Evolutionary conservation across 2,329 filamentous ascomycete species (phyloP).

Genomic region (Cercospora janseana): DNA sequence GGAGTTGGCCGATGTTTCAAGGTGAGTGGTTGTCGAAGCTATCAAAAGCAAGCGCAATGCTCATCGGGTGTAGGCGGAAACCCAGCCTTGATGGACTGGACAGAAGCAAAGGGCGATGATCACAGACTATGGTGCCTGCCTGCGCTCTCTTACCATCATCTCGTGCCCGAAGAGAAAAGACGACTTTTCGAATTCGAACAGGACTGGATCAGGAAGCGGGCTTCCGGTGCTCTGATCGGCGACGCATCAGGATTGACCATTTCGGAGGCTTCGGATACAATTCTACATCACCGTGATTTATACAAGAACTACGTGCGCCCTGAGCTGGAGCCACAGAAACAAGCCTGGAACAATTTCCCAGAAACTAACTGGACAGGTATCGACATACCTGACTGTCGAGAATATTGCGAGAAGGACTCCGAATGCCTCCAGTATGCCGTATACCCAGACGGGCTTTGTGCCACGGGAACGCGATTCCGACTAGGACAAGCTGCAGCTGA

Average conservation of each 20-base stretch:
- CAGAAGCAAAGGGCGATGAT: constrained; percentile 23
- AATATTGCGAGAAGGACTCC: constrained; percentile 23
- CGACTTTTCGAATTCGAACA: constrained; percentile 36
- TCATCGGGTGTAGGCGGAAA: constrained; percentile 23
- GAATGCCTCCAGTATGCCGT: constrained; percentile 33
- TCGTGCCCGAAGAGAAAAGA: constrained; percentile 29
- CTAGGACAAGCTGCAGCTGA: constrained; percentile 23
- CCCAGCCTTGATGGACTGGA: constrained; percentile 41
- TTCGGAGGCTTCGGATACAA: constrained; percentile 16
- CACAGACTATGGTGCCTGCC: constrained; percentile 45
- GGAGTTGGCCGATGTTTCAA: constrained; percentile 46
- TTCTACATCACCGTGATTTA: constrained; percentile 34
- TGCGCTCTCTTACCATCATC: constrained; percentile 40
- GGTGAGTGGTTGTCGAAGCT: constrained; percentile 35
- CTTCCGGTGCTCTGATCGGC: too few species aligned
- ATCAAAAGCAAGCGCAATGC: background rate
- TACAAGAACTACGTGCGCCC: constrained; percentile 33
- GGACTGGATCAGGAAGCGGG: constrained; percentile 25
- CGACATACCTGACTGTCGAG: constrained; percentile 28
- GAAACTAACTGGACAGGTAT: constrained; percentile 19
- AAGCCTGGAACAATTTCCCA: constrained; percentile 33
- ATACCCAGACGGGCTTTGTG: constrained; percentile 25
- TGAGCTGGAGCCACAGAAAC: constrained; percentile 22
- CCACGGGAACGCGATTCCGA: constrained; percentile 20
- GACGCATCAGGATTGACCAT: constrained; percentile 15